These are phyloP conservation scores for Pontederia crassipes DNA, from an alignment of 176 grass and related monocot species.

Conservation along the genomic window DNA sequence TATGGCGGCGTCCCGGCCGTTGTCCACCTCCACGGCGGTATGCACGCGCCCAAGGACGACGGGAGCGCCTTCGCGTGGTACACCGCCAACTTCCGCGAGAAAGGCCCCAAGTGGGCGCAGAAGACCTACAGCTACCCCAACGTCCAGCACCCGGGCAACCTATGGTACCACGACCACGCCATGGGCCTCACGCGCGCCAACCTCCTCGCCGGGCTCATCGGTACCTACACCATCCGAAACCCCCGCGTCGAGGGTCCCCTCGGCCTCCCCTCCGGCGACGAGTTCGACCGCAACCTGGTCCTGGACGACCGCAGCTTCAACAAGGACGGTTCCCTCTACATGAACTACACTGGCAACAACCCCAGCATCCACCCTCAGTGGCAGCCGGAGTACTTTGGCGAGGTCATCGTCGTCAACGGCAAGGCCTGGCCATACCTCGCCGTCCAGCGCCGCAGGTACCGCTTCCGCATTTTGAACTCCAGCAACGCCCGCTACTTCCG, in stretches of 20 bases:
- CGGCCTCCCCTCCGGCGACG: constrained; percentile 37
- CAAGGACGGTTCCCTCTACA: constrained; percentile 44
- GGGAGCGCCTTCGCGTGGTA: constrained; percentile 59
- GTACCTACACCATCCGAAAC: constrained; percentile 43
- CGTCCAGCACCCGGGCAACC: constrained; percentile 38
- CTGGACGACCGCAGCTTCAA: constrained; percentile 63
- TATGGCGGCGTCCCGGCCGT: constrained; percentile 56
- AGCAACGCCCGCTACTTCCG: constrained; percentile 68
- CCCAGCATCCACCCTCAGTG: constrained; percentile 39
- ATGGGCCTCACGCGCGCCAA: constrained; percentile 18
- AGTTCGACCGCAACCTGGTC: constrained; percentile 37
- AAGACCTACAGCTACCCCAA: constrained; percentile 52
- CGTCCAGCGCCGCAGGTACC: constrained; percentile 38
- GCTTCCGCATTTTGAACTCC: constrained; percentile 53
- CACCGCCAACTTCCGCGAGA: constrained; percentile 40
- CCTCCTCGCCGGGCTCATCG: constrained; percentile 68
- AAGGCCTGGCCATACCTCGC: constrained; percentile 61
- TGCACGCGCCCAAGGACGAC: constrained; percentile 42
- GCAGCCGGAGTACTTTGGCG: constrained; percentile 68
- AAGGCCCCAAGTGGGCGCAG: constrained; percentile 24
- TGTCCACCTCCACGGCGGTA: constrained; percentile 64
- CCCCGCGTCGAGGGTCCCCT: constrained; percentile 19
- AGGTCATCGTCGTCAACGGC: constrained; percentile 53
- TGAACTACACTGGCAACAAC: constrained; percentile 39
- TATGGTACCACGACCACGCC: constrained; percentile 77